A percentile compares a stretch with the other conserved stretches of the same genome.
These are phyloP conservation scores for Chalara sp. DNA, from an alignment of 2,329 filamentous ascomycete genomes.

Conservation along the genomic window DNA sequence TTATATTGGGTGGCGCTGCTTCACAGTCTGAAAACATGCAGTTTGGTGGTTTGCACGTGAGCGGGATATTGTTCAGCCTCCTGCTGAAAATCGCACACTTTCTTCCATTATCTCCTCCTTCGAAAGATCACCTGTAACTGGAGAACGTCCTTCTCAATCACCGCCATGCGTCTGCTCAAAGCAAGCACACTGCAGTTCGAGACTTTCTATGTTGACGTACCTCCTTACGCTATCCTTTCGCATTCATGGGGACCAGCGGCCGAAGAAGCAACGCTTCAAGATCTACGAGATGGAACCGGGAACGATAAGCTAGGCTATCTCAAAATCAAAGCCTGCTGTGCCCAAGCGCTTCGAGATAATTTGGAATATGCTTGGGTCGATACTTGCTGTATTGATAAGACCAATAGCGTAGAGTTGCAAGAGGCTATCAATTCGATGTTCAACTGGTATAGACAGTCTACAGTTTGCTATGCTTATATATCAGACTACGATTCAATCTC, in stretches of 20 bases:
- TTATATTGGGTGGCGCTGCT: too few species aligned
- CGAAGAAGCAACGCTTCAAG: constrained; percentile 3
- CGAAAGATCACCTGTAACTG: too few species aligned
- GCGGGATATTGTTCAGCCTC: too few species aligned
- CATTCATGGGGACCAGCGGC: constrained; percentile 8
- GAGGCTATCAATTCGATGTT: too few species aligned
- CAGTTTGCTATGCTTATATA: constrained; percentile 2
- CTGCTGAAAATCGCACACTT: too few species aligned
- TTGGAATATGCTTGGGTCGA: background rate
- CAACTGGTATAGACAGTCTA: background rate
- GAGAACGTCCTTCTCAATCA: too few species aligned
- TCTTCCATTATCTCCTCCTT: too few species aligned
- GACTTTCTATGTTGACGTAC: background rate
- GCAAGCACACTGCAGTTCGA: constrained; percentile 2
- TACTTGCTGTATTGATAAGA: too few species aligned
- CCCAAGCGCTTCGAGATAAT: background rate
- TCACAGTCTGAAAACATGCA: too few species aligned
- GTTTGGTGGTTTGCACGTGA: too few species aligned
- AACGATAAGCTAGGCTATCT: constrained; percentile 1
- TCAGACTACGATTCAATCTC: background rate
- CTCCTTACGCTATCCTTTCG: constrained; percentile 6
- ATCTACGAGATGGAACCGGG: background rate
- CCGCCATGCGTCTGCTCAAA: constrained; percentile 4
- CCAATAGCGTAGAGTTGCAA: too few species aligned
- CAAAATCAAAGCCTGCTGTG: constrained; percentile 1